Evolutionary conservation across 2,329 filamentous ascomycete genomes (phyloP), one percentile per base, ranked within the genome.

Genomic region (Calonectria pseudoturangicola): DNA sequence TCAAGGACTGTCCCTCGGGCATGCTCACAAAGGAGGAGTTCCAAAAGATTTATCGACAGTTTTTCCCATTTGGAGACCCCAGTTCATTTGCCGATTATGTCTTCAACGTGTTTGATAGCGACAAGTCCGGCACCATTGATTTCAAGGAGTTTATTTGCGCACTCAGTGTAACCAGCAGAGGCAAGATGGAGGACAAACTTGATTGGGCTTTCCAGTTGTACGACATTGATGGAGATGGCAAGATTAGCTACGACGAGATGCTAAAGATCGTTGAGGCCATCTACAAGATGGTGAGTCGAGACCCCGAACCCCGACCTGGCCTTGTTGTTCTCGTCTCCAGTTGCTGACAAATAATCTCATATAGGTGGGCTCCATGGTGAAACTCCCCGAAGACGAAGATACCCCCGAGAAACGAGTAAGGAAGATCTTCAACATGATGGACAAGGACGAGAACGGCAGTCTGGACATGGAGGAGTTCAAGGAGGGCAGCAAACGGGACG

Each of bases 391-490:
- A 85, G 97, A 99, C 86, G 97, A 99, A 88, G 96, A 99, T 86
- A 99, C 97, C 70, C 97, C 97, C 21, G 96, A 98, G 89, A 99
- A 99, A 89, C 93, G 97, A 76, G 97, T 99, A 75, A 92, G 90
- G 86, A 99, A 99, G 89, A 98, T 99, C 85, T 99, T 99, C 89
- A 91, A 93, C 81, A 98, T 98, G 97, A 99, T 99, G 97, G 97
- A 99, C 89, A 99, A 99, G 90, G 97, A 99, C 84, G 96, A 98
- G 88, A 98, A 98, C 83, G 97, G 96, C 79, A 97, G 94, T 82
- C 87, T 99, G 80, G 96, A 98, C 84, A 96, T 98, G 90, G 93
- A 96, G 74, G 97, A 99, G 85, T 99, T 99, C 89, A 98, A 98
- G 87, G 97, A 99, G 87, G 97, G 97, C 79, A 98, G 95, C 88